A percentile compares a stretch with the other conserved stretches of the same genome.
phyloP scores from a whole-genome alignment of 106 monocot genomes.

The Ottelia alismoides region DNA sequence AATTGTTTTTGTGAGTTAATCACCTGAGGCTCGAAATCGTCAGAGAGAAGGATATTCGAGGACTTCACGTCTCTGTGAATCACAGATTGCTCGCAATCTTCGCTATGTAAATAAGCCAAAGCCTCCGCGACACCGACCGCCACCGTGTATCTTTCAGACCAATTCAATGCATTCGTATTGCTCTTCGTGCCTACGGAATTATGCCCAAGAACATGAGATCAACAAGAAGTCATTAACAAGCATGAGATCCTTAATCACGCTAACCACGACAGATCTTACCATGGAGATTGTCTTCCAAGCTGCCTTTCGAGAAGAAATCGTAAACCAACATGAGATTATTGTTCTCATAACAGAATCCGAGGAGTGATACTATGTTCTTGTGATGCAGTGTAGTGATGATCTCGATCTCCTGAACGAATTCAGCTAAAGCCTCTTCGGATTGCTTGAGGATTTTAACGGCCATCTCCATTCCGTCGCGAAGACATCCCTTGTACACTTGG shows the following conservation, averaged over 20 bases:
- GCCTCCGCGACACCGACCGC: constrained; percentile 39
- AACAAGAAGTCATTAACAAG: too few species aligned
- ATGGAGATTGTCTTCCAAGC: constrained; percentile 53
- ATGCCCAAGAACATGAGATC: too few species aligned
- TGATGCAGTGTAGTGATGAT: constrained; percentile 41
- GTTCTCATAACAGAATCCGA: constrained; percentile 49
- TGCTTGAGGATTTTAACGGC: constrained; percentile 49
- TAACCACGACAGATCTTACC: constrained; percentile 25
- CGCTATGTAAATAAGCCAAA: constrained; percentile 29
- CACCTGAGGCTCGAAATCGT: constrained; percentile 38
- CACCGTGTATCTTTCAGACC: constrained; percentile 30
- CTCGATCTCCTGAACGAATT: constrained; percentile 44
- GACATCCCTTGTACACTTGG: constrained; percentile 36
- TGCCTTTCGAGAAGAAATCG: constrained; percentile 44
- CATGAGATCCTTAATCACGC: too few species aligned
- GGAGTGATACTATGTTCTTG: constrained; percentile 40
- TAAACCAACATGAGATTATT: constrained; percentile 40
- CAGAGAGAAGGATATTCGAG: constrained; percentile 39
- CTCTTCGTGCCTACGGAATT: constrained; percentile 3
- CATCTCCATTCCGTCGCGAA: constrained; percentile 29
- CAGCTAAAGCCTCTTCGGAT: constrained; percentile 22
- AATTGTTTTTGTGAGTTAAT: too few species aligned
- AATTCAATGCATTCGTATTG: constrained; percentile 3
- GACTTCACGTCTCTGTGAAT: constrained; percentile 39
- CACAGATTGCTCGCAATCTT: constrained; percentile 7